phyloP scores from a whole-genome alignment of 2,329 filamentous ascomycete genomes.

The Arthrocladium fulminans region DNA sequence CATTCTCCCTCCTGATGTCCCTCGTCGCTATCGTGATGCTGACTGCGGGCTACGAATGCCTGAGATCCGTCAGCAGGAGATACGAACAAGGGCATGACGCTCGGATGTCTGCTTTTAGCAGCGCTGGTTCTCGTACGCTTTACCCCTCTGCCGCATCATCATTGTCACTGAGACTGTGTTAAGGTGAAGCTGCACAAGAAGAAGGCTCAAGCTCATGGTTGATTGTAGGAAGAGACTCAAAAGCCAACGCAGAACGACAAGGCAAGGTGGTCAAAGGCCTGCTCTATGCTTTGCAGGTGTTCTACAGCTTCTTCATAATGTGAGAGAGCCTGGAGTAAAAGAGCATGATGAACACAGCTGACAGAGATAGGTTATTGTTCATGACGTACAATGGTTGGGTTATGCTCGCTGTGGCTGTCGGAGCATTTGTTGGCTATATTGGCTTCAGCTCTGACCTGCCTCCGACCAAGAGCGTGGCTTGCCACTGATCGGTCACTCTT shows the following conservation, averaged over 20 bases:
- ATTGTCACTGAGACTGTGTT: slow-evolving; percentile 15
- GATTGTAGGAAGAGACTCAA: slow-evolving; percentile 62
- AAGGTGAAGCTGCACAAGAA: slow-evolving; percentile 17
- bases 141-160: background rate
- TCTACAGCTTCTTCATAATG: slow-evolving; percentile 99
- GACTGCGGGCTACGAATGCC: slow-evolving; percentile 83
- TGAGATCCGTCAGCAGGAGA: slow-evolving; percentile 65
- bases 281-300: slow-evolving; percentile 87
- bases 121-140: slow-evolving; percentile 19
- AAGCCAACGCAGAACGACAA: slow-evolving; percentile 52
- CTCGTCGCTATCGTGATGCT: slow-evolving; percentile 73
- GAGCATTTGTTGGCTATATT: slow-evolving; percentile 81
- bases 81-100: slow-evolving; percentile 57
- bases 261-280: slow-evolving; percentile 70
- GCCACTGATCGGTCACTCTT: slow-evolving; percentile 56
- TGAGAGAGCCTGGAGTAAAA: too few species aligned
- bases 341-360: too few species aligned
- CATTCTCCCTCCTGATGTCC: slow-evolving; percentile 67
- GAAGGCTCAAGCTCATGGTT: slow-evolving; percentile 58
- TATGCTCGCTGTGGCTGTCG: slow-evolving; percentile 83
- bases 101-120: slow-evolving; percentile 27
- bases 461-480: slow-evolving; percentile 77
- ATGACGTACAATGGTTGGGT: slow-evolving; percentile 99
- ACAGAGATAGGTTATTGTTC: slow-evolving; percentile 68
- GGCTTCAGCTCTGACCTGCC: slow-evolving; percentile 64